A percentile compares a stretch with the other conserved stretches of the same genome.
These are phyloP conservation scores for Penicillium canescens DNA, from an alignment of 495 filamentous ascomycete species.

Conservation along the genomic window DNA sequence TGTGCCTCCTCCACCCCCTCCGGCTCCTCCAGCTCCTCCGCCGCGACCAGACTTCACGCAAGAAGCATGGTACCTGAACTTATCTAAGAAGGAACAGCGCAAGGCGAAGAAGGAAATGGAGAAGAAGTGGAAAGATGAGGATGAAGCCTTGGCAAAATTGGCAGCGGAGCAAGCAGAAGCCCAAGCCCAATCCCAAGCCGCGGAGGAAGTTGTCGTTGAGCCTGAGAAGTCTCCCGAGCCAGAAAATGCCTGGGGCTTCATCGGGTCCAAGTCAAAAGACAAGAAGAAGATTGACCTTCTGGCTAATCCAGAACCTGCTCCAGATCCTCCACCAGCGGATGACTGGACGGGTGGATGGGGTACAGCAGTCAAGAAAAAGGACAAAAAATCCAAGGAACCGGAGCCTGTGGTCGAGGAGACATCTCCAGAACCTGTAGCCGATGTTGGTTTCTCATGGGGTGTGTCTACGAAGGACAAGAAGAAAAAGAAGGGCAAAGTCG, in stretches of 20 bases:
- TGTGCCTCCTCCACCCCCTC: slow-evolving; percentile 9
- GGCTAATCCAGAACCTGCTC: slow-evolving; percentile 25
- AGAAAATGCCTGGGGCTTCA: slow-evolving; percentile 37
- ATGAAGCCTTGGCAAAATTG: slow-evolving; percentile 16
- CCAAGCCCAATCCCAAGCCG: slow-evolving; percentile 9
- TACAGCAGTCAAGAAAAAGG: slow-evolving; percentile 36
- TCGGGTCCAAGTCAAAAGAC: slow-evolving; percentile 40
- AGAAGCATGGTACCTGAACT: slow-evolving; percentile 15
- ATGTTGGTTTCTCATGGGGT: slow-evolving; percentile 44
- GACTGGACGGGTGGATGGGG: slow-evolving; percentile 33
- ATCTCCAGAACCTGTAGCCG: slow-evolving; percentile 33
- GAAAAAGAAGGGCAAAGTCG: slow-evolving; percentile 23
- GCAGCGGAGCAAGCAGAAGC: slow-evolving; percentile 1
- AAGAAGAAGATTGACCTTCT: slow-evolving; percentile 38
- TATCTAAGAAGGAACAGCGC: slow-evolving; percentile 34
- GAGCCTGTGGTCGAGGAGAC: slow-evolving; percentile 33
- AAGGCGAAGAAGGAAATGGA: slow-evolving; percentile 37
- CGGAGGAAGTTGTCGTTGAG: slow-evolving; percentile 21
- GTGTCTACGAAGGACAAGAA: slow-evolving; percentile 23
- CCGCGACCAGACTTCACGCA: slow-evolving; percentile 8
- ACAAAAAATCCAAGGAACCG: slow-evolving; percentile 37
- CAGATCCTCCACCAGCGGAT: slow-evolving; percentile 23
- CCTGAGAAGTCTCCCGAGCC: slow-evolving; percentile 12
- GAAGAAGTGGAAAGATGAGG: slow-evolving; percentile 24
- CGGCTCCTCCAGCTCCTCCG: slow-evolving; percentile 4